Conservation (phyloP, 768 basidiomycete species). For the Lanmaoa rubissima region DNA sequence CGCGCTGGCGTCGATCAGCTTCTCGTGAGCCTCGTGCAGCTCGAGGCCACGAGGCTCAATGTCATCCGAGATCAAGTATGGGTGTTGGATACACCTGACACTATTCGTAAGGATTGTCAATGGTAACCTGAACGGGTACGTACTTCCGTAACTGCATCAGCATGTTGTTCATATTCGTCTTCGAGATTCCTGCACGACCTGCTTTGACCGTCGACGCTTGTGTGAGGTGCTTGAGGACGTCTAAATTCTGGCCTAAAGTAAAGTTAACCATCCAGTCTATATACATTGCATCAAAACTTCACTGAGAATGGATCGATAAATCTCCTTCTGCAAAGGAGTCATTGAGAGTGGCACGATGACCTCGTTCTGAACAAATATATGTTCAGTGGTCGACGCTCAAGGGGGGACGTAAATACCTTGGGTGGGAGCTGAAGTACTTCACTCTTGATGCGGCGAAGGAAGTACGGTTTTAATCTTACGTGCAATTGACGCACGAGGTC, state of each 20-base stretch:
- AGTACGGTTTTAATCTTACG: constrained; percentile 77
- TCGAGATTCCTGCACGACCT: constrained; percentile 34
- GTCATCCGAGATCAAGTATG: constrained; percentile 77
- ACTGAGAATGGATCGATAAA: constrained; percentile 87
- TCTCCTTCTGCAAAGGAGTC: constrained; percentile 80
- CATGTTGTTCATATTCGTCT: constrained; percentile 71
- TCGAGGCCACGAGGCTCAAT: constrained; percentile 72
- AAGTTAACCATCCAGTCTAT: constrained; percentile 9
- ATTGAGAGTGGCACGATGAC: constrained; percentile 91
- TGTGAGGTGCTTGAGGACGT: constrained; percentile 60
- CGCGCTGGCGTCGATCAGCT: constrained; percentile 79
- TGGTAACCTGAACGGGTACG: constrained; percentile 23
- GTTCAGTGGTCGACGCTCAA: background rate
- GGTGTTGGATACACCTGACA: constrained; percentile 83
- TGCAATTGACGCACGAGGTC: constrained; percentile 82
- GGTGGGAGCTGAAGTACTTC: constrained; percentile 91
- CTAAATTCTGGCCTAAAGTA: constrained; percentile 64
- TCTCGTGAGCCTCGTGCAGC: constrained; percentile 64
- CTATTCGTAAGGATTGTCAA: constrained; percentile 1
- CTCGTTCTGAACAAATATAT: constrained; percentile 58
- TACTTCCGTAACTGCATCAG: constrained; percentile 89
- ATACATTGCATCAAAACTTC: constrained; percentile 14
- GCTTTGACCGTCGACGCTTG: constrained; percentile 39
- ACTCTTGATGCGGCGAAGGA: constrained; percentile 89
- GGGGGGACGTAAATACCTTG: constrained; percentile 52